Percentiles rank a stretch among this genome's conserved stretches.
Conservation (phyloP, 1,284 basidiomycete species). For the Fomitopsis palustris region DNA sequence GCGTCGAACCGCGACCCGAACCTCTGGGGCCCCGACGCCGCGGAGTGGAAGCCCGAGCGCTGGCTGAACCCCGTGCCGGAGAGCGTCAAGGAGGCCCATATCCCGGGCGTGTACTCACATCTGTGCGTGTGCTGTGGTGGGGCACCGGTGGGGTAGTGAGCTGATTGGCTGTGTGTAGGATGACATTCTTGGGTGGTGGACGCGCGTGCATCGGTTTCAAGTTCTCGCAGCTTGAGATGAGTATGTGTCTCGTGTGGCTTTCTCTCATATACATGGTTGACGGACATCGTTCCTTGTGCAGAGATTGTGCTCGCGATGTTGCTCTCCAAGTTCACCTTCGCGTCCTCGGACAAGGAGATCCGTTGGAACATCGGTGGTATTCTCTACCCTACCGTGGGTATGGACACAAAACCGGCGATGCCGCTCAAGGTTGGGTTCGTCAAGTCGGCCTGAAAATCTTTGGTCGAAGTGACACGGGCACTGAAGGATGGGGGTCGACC, state of each 20-base stretch:
- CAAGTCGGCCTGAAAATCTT: neutral
- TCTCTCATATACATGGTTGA: neutral
- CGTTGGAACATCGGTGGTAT: slow-evolving; percentile 20
- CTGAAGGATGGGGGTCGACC: too few species aligned
- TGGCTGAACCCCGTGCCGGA: slow-evolving; percentile 15
- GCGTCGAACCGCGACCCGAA: slow-evolving; percentile 36
- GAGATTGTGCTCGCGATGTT: slow-evolving; percentile 14
- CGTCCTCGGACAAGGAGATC: slow-evolving; percentile 14
- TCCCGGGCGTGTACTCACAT: slow-evolving; percentile 18
- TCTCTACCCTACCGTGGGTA: slow-evolving; percentile 19
- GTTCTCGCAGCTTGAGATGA: slow-evolving; percentile 17
- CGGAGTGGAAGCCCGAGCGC: slow-evolving; percentile 12
- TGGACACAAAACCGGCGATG: slow-evolving; percentile 6
- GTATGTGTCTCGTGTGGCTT: slow-evolving; percentile 1
- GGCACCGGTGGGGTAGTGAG: too few species aligned
- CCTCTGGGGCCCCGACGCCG: slow-evolving; percentile 10
- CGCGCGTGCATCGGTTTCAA: slow-evolving; percentile 20
- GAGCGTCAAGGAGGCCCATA: slow-evolving; percentile 12
- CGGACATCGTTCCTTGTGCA: neutral
- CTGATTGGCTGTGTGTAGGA: slow-evolving; percentile 7
- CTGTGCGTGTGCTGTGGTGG: slow-evolving; percentile 15
- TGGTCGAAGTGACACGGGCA: too few species aligned
- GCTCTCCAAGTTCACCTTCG: slow-evolving; percentile 13
- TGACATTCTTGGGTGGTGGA: slow-evolving; percentile 21
- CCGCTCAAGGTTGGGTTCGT: slow-evolving; percentile 7